These are phyloP conservation scores for Phytopythium kandeliae DNA, from an alignment of 352 stramenopile genomes.

Conservation along the genomic window DNA sequence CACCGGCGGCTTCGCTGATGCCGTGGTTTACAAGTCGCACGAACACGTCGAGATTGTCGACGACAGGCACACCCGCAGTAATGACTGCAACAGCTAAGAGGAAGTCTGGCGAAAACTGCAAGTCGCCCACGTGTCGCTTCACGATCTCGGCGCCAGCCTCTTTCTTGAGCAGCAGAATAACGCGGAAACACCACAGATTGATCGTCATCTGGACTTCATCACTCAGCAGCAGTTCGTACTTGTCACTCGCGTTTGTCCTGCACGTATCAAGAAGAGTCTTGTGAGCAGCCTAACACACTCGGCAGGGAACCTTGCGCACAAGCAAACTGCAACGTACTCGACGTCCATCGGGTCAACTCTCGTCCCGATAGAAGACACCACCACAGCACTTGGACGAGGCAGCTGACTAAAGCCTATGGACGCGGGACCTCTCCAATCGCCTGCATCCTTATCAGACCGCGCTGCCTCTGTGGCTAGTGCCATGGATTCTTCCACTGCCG, in stretches of 20 bases:
- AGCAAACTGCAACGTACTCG: slow-evolving; percentile 2
- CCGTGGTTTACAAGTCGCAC: slow-evolving; percentile 47
- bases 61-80: slow-evolving; percentile 47
- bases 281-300: neutral
- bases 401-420: neutral
- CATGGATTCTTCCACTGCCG: slow-evolving; percentile 27
- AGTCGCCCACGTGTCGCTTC: slow-evolving; percentile 27
- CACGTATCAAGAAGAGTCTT: neutral
- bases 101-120: slow-evolving; percentile 65
- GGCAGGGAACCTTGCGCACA: too few relatives aligned
- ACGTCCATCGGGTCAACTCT: neutral
- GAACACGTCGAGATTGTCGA: slow-evolving; percentile 51
- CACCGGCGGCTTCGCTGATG: slow-evolving; percentile 31
- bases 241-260: neutral
- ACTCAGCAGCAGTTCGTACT: slow-evolving; percentile 2
- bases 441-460: neutral
- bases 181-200: slow-evolving; percentile 63
- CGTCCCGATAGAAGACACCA: neutral
- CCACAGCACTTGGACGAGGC: neutral
- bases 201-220: slow-evolving; percentile 25
- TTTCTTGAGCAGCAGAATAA: slow-evolving; percentile 76
- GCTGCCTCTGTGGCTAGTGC: slow-evolving; percentile 1
- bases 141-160: slow-evolving; percentile 59
- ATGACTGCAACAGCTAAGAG: slow-evolving; percentile 52
- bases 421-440: neutral